Percentiles rank a stretch among this genome's conserved stretches.
phyloP scores from a whole-genome alignment of 2,329 filamentous ascomycete genomes.

The Thielaviopsis ethacetica region DNA sequence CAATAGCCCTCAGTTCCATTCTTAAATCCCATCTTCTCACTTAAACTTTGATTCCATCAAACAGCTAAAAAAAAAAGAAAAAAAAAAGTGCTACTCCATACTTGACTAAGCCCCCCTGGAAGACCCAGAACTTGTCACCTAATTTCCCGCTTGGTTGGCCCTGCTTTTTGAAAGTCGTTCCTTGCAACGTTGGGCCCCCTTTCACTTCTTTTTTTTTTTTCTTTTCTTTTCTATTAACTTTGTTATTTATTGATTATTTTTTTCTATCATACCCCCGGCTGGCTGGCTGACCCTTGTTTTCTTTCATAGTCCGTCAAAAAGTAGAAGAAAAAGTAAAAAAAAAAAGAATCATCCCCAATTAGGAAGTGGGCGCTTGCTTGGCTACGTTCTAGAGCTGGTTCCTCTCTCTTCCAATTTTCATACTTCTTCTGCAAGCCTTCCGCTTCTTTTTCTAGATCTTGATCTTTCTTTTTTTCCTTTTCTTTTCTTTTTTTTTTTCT shows the following conservation, averaged over 20 bases:
- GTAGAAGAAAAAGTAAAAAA: not conserved
- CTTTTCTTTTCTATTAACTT: not conserved
- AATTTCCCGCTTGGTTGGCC: slow-evolving; percentile 6
- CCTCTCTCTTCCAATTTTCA: not conserved
- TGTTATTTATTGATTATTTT: not conserved
- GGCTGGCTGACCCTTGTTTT: no score
- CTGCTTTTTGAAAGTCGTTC: not conserved
- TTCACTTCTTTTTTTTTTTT: not conserved
- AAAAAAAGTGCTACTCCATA: no score
- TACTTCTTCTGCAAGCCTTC: not conserved
- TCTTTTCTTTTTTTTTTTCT: not conserved
- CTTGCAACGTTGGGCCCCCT: not conserved
- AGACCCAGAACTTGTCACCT: slow-evolving; percentile 11
- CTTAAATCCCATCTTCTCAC: no score
- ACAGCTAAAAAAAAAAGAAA: no score
- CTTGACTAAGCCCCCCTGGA: no score
- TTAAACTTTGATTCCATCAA: no score
- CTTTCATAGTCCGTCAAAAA: no score
- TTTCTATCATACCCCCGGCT: not conserved
- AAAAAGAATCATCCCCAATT: not conserved
- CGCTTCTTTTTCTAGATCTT: not conserved
- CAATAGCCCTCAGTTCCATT: no score
- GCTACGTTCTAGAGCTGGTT: not conserved
- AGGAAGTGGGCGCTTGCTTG: not conserved
- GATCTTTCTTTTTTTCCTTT: not conserved